Evolutionary conservation across 768 basidiomycete genomes (phyloP).

Genomic region (Lactifluus volemus): DNA sequence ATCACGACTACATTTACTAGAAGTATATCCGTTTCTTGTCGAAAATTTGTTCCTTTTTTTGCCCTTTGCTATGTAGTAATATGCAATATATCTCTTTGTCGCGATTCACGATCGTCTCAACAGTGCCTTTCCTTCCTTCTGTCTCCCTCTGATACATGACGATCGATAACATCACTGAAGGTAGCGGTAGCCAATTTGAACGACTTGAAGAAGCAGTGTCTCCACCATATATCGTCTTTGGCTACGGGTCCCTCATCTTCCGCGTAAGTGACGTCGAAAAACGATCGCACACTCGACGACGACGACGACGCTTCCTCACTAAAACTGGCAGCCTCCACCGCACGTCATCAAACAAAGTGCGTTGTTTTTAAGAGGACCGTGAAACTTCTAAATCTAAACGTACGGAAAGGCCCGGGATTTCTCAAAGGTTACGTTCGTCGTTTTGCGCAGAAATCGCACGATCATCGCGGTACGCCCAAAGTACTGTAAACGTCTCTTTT

Average conservation of each 20-base stretch:
- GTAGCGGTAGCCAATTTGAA: background rate
- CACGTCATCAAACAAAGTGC: constrained; percentile 63
- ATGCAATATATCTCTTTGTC: background rate
- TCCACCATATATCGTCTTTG: constrained; percentile 65
- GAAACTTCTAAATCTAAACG: no score
- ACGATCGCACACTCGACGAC: background rate
- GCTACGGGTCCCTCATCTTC: constrained; percentile 90
- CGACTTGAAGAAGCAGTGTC: background rate
- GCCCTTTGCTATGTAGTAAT: background rate
- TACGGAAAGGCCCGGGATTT: constrained; percentile 56
- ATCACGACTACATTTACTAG: background rate
- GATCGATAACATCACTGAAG: background rate
- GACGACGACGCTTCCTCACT: background rate
- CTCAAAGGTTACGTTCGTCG: constrained; percentile 85
- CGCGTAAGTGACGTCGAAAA: constrained; percentile 42
- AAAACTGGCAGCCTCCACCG: constrained; percentile 58
- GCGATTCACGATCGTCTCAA: background rate
- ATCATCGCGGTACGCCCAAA: constrained; percentile 87
- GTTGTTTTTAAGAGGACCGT: background rate
- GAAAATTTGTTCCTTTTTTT: background rate
- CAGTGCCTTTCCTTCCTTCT: background rate
- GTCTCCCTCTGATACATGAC: background rate
- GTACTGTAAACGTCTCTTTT: constrained; percentile 28
- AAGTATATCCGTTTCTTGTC: background rate
- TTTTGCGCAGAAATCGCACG: constrained; percentile 87